Evolutionary conservation across 1,284 basidiomycete species (phyloP), one percentile per base, ranked within the genome.

Genomic region (Pseudozyma pruni): DNA sequence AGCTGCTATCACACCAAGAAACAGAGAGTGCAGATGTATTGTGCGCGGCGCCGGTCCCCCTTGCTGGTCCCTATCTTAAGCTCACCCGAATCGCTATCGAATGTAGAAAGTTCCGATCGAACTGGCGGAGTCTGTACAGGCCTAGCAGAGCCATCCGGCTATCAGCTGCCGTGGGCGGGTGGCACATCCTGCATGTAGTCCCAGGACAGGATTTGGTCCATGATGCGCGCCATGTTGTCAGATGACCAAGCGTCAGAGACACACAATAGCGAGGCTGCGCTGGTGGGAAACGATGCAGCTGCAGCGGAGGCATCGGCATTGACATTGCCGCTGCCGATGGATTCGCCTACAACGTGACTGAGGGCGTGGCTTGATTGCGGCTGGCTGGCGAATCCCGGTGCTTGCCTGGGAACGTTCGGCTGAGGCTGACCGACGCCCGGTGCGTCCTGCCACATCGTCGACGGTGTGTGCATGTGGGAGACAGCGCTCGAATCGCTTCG

Each of bases 161-260:
- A 25, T 23, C 14, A 19, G 37, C 46, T 41, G 17, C 39, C 53
- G 32, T 42, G 17, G 25, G 33, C 33, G 37, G 35, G 34, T 8
- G 29, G 16, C 20, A 31, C n/a, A 20, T 44, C 34, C 10, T 43
- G 50, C 33, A 53, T 6, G 13, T 4, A 20, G 23, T 60, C 45
- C 50, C 50, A 60, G 8, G 44, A 42, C 5, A 61, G 47, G 31
- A 61, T 61, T 22, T 61, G 46, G 20, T 61, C 51, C 58, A 61
- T 54, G 46, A 54, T 61, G 31, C 52, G 51, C 22, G 58, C 41
- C 58, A 61, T 61, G 38, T 50, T 55, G 19, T 54, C 51, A 13
- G 52, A 32, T 11, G 51, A 54, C 23, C 53, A 35, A 1, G 33
- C 19, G 40, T 45, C 46, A 19, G 39, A 31, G 2, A 45, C 3